Conservation (phyloP, 148 eudicot genomes). For the Silene conica region DNA sequence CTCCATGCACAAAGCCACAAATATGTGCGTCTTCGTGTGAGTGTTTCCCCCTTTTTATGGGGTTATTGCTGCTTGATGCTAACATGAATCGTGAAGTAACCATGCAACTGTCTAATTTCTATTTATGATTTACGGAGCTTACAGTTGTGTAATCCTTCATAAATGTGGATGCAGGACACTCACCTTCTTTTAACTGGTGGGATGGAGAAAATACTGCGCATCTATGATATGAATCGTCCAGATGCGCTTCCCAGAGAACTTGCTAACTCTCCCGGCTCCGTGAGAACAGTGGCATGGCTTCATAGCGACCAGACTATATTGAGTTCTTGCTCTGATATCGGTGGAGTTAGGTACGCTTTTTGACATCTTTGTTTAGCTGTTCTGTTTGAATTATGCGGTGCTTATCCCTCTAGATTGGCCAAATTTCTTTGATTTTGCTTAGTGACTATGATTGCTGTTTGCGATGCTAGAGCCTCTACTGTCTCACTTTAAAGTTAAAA, state of each 20-base stretch:
- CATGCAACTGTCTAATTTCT: background rate
- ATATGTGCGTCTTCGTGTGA: background rate
- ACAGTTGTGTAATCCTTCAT: background rate
- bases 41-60: background rate
- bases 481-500: background rate
- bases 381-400: background rate
- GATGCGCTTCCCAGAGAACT: constrained; percentile 92
- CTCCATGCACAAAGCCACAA: no score
- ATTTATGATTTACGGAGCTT: background rate
- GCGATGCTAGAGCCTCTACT: background rate
- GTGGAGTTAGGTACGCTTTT: constrained; percentile 78
- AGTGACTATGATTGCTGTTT: background rate
- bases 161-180: constrained; percentile 48
- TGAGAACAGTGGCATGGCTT: constrained; percentile 88
- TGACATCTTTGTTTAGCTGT: background rate
- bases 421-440: background rate
- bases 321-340: constrained; percentile 79
- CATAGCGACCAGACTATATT: constrained; percentile 92
- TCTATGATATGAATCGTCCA: constrained; percentile 76
- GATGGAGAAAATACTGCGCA: constrained; percentile 80
- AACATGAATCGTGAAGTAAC: constrained; percentile 6
- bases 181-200: constrained; percentile 81
- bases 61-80: background rate
- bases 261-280: constrained; percentile 86
- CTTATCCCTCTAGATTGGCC: background rate